phyloP scores from a whole-genome alignment of 257 asterid genomes.

The Solanum acaule region DNA sequence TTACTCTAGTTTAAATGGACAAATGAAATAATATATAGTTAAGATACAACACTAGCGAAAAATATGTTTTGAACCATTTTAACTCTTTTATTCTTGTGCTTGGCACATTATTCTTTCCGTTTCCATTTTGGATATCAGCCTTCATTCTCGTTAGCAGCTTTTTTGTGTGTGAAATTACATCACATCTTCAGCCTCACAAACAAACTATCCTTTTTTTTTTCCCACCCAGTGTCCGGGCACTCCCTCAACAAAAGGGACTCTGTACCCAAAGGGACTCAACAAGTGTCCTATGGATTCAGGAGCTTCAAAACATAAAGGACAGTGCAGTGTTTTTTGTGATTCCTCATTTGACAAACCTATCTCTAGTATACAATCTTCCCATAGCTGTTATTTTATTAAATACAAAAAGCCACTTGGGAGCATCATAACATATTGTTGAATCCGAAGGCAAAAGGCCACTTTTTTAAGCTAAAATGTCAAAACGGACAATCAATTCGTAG shows the following conservation, averaged over 20 bases:
- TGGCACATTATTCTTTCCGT: neutral
- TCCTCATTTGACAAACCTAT: neutral
- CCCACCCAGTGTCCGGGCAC: too few relatives aligned
- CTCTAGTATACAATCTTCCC: neutral
- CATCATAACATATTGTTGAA: neutral
- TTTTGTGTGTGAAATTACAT: too few relatives aligned
- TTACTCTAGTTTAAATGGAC: too few relatives aligned
- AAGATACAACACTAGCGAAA: accelerated
- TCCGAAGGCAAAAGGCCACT: neutral
- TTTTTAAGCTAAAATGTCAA: neutral
- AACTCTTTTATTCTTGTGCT: neutral
- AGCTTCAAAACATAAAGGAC: neutral
- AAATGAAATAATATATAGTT: too few relatives aligned
- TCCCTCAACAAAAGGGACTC: too few relatives aligned
- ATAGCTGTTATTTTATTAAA: neutral
- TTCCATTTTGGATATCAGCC: neutral
- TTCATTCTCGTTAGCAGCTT: neutral
- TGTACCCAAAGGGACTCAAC: neutral
- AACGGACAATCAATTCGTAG: neutral
- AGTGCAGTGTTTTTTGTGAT: neutral
- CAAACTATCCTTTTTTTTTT: too few relatives aligned
- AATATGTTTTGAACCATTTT: neutral
- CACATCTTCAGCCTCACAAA: too few relatives aligned
- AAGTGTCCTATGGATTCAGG: neutral
- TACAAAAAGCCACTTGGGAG: neutral